Base-by-base conservation (phyloP, 805 yeast species). In the Candida glaebosa region DNA sequence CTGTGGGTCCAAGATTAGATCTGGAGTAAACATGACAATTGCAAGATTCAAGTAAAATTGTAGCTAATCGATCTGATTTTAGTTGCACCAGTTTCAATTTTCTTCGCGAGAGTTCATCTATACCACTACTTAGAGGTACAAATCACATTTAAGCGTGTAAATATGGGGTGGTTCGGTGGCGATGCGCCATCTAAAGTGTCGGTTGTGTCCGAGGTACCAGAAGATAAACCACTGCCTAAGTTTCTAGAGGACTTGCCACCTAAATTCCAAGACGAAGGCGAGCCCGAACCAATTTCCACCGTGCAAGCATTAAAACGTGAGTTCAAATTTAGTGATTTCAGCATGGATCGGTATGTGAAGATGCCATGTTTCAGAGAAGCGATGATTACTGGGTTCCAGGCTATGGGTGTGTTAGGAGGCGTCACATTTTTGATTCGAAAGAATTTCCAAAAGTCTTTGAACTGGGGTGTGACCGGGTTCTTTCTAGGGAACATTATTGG, bases 331-430 rank as follows among this genome's bases (percentile, higher is more conserved):
- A 63, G 73, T 0, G 87, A 83, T 49, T 81, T 85, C 52, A 59
- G 69, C 2, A 49, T 80, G 5, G 69, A 67, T 5, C 73, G 71
- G 32, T 64, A 82, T 38, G 66, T 78, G 2, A 60, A 65, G 36
- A 83, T 84, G 53, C 93, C 95, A 2, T 86, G 95, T 54, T 84
- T 86, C 55, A 65, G 93, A 48, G 90, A 84, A 39, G 87, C 93
- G 0, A 86, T 85, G 48, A 60, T 86, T 40, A 72, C 88, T 1
- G 95, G 95, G 5, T 76, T 85, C 44, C 78, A 82, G 17, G 76
- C 87, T 12, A 73, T 84, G 75, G 83, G 82, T 31, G 87, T 85
- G 0, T 66, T 83, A 30, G 84, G 87, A 0, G 65, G 81, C 0
- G 81, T 83, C 20, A 81, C 85, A 28, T 81, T 84, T 42, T 56